Evolutionary conservation across 2,329 filamentous ascomycete genomes (phyloP).

Genomic region (Ceratocystis destructans): DNA sequence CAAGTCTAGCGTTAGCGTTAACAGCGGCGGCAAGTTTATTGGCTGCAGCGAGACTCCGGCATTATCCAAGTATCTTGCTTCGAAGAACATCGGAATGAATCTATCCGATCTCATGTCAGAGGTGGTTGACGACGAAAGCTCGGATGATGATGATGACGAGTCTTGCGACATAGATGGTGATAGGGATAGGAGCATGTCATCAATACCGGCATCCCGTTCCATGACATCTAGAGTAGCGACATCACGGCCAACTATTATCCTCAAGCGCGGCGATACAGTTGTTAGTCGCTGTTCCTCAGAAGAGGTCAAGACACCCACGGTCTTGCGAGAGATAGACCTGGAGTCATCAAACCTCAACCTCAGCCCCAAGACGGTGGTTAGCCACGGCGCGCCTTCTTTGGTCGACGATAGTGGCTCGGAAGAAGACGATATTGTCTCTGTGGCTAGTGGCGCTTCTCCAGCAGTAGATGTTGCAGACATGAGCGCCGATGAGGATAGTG

Average conservation of each 20-base stretch:
- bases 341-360: slow-evolving; percentile 39
- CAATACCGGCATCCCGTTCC: not conserved
- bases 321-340: slow-evolving; percentile 35
- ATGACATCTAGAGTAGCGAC: not conserved
- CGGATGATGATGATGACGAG: slow-evolving; percentile 13
- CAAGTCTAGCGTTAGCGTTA: slow-evolving; percentile 3
- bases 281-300: slow-evolving; percentile 16
- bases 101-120: slow-evolving; percentile 15
- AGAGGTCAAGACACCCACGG: slow-evolving; percentile 15
- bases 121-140: slow-evolving; percentile 9
- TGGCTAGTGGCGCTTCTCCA: slow-evolving; percentile 15
- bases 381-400: slow-evolving; percentile 65
- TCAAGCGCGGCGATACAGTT: slow-evolving; percentile 15
- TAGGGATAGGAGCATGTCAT: slow-evolving; percentile 5
- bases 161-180: slow-evolving; percentile 7
- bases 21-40: slow-evolving; percentile 14
- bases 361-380: slow-evolving; percentile 54
- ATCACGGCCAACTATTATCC: slow-evolving; percentile 14
- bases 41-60: slow-evolving; percentile 17
- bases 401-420: slow-evolving; percentile 72
- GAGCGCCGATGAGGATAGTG: slow-evolving; percentile 14
- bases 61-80: slow-evolving; percentile 17
- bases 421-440: slow-evolving; percentile 35
- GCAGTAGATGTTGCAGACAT: slow-evolving; percentile 18
- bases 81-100: slow-evolving; percentile 17